Percentiles rank a stretch among this genome's conserved stretches.
Evolutionary conservation across 2,329 filamentous ascomycete species (phyloP).

Genomic region (Phialocephala subalpina): DNA sequence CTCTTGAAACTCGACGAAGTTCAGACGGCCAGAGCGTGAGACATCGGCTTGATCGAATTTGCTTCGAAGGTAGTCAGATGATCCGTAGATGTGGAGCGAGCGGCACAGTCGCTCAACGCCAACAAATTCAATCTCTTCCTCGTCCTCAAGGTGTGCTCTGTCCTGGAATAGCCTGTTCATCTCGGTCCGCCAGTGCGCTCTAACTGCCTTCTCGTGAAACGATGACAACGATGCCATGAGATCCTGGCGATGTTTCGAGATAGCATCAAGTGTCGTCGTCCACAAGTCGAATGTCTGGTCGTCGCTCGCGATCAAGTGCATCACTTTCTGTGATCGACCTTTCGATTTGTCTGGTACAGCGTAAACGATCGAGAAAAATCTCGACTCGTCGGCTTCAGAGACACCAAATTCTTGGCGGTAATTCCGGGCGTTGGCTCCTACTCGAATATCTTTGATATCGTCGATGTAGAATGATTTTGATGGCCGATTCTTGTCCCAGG

Average conservation of each 20-base stretch:
- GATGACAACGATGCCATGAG: constrained; percentile 90
- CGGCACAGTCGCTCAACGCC: constrained; percentile 87
- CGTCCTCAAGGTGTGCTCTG: constrained; percentile 57
- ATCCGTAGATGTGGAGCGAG: constrained; percentile 90
- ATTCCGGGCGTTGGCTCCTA: constrained; percentile 83
- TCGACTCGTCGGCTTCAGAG: constrained; percentile 69
- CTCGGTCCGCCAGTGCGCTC: constrained; percentile 85
- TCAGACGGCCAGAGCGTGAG: constrained; percentile 70
- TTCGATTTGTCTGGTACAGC: constrained; percentile 80
- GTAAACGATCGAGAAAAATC: constrained; percentile 93
- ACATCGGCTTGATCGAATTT: constrained; percentile 79
- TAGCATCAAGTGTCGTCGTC: constrained; percentile 83
- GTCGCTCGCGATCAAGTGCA: constrained; percentile 86
- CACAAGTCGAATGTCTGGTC: constrained; percentile 77
- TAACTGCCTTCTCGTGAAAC: constrained; percentile 83
- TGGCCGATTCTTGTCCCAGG: constrained; percentile 82
- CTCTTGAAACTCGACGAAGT: constrained; percentile 81
- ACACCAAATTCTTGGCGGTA: constrained; percentile 86
- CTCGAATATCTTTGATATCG: constrained; percentile 90
- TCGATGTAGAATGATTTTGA: constrained; percentile 93
- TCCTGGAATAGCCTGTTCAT: constrained; percentile 74
- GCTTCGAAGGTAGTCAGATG: constrained; percentile 73
- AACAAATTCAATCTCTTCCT: constrained; percentile 77
- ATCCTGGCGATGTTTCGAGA: constrained; percentile 86
- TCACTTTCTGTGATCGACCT: constrained; percentile 73